These are phyloP conservation scores for Paraurostyla sp. DNA, from an alignment of 73 alveolate species.

Conservation along the genomic window DNA sequence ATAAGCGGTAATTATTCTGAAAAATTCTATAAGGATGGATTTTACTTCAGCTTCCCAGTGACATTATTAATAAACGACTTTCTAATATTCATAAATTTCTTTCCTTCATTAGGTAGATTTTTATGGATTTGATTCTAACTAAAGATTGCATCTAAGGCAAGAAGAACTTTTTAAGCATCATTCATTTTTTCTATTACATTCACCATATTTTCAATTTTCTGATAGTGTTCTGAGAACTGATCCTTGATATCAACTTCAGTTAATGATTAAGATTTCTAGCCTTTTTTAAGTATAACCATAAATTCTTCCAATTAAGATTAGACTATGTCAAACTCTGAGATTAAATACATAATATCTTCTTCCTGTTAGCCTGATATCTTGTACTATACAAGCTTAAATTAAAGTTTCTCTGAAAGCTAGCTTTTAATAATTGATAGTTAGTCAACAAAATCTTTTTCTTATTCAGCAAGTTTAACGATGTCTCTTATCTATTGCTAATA, in stretches of 20 bases:
- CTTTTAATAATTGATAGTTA: not conserved
- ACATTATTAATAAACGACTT: not conserved
- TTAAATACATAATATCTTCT: conserved; percentile 10
- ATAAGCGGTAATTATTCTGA: not conserved
- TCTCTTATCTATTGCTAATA: conserved; percentile 8
- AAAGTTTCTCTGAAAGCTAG: not conserved
- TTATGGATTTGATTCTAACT: not conserved
- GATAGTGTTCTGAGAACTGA: not conserved
- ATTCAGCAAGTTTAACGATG: conserved; percentile 7
- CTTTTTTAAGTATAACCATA: conserved; percentile 2
- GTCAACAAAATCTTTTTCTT: conserved; percentile 34
- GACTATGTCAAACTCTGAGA: conserved; percentile 33
- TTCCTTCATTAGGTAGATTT: not conserved
- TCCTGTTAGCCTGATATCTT: not conserved
- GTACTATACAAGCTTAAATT: conserved; percentile 4
- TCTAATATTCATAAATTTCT: conserved; percentile 11
- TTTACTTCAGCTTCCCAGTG: not conserved
- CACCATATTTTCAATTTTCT: not conserved
- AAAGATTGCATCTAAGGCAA: conserved; percentile 29
- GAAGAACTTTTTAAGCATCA: conserved; percentile 37
- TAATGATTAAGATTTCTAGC: not conserved
- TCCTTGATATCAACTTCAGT: conserved; percentile 11
- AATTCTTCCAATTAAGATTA: conserved; percentile 24
- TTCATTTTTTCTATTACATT: not conserved
- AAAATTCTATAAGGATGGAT: conserved; percentile 13